Conservation (phyloP, 768 basidiomycete species). For the Xerocomellus chrysenteron region DNA sequence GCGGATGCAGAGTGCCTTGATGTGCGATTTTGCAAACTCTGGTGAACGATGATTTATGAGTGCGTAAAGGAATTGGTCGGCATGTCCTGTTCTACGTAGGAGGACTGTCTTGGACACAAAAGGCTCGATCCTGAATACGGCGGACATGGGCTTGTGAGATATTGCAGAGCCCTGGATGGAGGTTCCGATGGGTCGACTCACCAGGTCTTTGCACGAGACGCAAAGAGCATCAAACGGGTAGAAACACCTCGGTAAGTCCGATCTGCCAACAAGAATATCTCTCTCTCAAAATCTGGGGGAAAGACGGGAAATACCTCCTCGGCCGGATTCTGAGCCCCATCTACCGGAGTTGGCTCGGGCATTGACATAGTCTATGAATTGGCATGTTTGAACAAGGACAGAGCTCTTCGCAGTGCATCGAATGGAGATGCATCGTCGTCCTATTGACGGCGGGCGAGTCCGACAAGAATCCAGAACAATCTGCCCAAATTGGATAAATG, state of each 20-base stretch:
- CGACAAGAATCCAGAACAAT: no score
- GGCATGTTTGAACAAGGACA: no score
- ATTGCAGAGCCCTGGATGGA: not conserved
- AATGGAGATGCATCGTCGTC: no score
- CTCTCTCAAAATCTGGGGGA: constrained; percentile 21
- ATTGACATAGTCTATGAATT: not conserved
- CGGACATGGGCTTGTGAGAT: not conserved
- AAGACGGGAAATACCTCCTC: constrained; percentile 5
- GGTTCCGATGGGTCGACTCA: not conserved
- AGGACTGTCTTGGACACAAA: constrained; percentile 21
- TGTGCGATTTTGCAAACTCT: constrained; percentile 5
- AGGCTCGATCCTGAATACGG: constrained; percentile 17
- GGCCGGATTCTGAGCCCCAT: not conserved
- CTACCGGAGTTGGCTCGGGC: not conserved
- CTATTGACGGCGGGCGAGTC: no score
- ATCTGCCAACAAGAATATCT: constrained; percentile 18
- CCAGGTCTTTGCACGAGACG: constrained; percentile 17
- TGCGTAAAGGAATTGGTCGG: constrained; percentile 8
- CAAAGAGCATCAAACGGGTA: constrained; percentile 10
- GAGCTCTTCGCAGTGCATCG: no score
- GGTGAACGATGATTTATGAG: constrained; percentile 6
- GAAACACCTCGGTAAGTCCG: constrained; percentile 7
- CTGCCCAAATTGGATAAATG: no score
- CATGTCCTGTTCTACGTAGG: constrained; percentile 8
- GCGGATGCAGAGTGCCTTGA: constrained; percentile 19